These are phyloP conservation scores for Dactylellina drechsleri DNA, from an alignment of 2,329 filamentous ascomycete genomes.

Conservation along the genomic window DNA sequence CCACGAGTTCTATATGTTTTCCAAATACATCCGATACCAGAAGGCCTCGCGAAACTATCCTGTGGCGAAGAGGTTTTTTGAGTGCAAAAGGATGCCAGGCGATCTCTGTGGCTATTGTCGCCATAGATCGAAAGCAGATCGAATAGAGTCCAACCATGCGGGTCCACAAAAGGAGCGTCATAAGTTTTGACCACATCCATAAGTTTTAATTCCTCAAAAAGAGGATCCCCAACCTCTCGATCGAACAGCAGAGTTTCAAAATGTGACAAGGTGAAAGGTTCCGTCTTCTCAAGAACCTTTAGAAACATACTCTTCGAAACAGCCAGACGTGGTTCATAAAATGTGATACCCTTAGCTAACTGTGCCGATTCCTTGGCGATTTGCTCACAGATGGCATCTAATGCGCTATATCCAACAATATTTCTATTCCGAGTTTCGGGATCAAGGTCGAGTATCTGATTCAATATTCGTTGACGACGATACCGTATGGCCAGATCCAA, in stretches of 20 bases:
- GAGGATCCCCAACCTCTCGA: not conserved
- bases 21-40: not conserved
- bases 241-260: conserved; percentile 17
- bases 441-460: conserved; percentile 5
- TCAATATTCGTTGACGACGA: not conserved
- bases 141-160: conserved; percentile 17
- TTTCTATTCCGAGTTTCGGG: not conserved
- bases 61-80: not conserved
- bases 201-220: not conserved
- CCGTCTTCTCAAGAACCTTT: not conserved
- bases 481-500: conserved; percentile 23
- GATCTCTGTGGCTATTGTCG: not conserved
- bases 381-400: conserved; percentile 12
- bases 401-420: conserved; percentile 1
- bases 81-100: conserved; percentile 1
- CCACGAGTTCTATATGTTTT: too few species aligned
- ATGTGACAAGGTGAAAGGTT: not conserved
- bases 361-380: not conserved
- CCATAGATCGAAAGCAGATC: not conserved
- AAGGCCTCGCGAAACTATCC: not conserved
- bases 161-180: conserved; percentile 1
- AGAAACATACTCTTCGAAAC: conserved; percentile 1
- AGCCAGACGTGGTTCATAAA: not conserved
- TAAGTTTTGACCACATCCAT: conserved; percentile 4
- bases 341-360: not conserved